Evolutionary conservation across 306 rosid genomes (phyloP).

Genomic region (Crotalaria pallida): DNA sequence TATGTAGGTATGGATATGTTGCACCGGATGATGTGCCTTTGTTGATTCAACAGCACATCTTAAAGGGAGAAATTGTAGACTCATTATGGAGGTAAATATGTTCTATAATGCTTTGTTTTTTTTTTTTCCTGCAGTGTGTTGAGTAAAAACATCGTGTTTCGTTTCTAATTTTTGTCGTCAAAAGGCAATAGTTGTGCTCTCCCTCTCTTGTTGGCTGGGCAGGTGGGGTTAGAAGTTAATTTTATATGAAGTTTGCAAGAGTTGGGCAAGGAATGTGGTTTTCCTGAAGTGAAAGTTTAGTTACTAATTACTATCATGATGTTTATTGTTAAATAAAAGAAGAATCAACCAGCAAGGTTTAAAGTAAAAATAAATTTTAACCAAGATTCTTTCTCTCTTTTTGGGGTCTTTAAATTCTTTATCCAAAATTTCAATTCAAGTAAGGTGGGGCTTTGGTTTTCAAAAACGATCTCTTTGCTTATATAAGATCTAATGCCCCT

Average conservation of each 20-base stretch:
- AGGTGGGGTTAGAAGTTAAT: constrained; percentile 15
- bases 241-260: not conserved
- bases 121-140: constrained; percentile 1
- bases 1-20: constrained; percentile 91
- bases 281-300: not conserved
- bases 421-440: not conserved
- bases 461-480: not conserved
- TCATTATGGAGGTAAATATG: constrained; percentile 73
- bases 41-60: constrained; percentile 74
- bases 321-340: not conserved
- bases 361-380: too few relatives aligned
- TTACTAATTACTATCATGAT: not conserved
- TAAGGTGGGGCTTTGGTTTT: not conserved
- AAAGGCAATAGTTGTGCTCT: not conserved
- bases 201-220: constrained; percentile 13
- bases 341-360: not conserved
- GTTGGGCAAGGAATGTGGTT: not conserved
- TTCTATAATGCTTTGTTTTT: not conserved
- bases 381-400: not conserved
- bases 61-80: constrained; percentile 65
- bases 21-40: constrained; percentile 69
- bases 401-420: not conserved
- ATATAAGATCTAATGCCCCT: not conserved
- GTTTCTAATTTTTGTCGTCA: not conserved
- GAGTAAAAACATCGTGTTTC: not conserved